phyloP scores from a whole-genome alignment of 2,329 filamentous ascomycete genomes.

The Alternaria postmessia region DNA sequence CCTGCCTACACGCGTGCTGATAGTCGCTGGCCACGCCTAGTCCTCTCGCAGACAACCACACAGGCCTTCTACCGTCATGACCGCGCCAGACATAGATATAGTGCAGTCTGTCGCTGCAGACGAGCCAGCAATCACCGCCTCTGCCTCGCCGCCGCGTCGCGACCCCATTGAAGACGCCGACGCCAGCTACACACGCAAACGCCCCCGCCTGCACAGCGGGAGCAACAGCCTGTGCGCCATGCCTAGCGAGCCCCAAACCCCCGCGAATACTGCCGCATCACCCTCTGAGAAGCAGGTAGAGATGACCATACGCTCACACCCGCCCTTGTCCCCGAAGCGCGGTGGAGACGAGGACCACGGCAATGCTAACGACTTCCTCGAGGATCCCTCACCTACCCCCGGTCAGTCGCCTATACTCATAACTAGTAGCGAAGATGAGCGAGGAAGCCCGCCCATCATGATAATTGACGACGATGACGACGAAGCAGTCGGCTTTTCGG shows the following conservation, averaged over 20 bases:
- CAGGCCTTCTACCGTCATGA: conserved; percentile 41
- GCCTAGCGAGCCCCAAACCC: conserved; percentile 35
- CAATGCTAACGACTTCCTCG: conserved; percentile 14
- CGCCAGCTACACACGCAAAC: conserved; percentile 56
- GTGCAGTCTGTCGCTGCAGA: conserved; percentile 46
- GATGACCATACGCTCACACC: conserved; percentile 52
- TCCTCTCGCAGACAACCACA: conserved; percentile 26
- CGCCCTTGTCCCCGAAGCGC: conserved; percentile 37
- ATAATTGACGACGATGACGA: conserved; percentile 49
- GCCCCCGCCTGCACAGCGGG: conserved; percentile 54
- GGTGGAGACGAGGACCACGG: conserved; percentile 24
- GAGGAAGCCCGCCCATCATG: conserved; percentile 48
- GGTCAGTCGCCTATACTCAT: conserved; percentile 26
- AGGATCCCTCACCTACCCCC: conserved; percentile 16
- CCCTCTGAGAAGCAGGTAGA: conserved; percentile 41
- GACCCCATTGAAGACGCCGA: conserved; percentile 56
- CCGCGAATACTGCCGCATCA: conserved; percentile 21
- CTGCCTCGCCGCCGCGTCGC: conserved; percentile 51
- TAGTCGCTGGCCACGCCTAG: conserved; percentile 26
- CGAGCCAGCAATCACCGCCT: conserved; percentile 41
- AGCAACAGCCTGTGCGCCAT: conserved; percentile 40
- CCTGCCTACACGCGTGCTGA: conserved; percentile 23
- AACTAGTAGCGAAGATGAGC: conserved; percentile 23
- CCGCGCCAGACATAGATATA: conserved; percentile 42
- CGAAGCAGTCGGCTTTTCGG: conserved; percentile 19